Percentiles rank a stretch among this genome's conserved stretches.
Conservation (phyloP, 345 rosid species). For the Murraya paniculata region DNA sequence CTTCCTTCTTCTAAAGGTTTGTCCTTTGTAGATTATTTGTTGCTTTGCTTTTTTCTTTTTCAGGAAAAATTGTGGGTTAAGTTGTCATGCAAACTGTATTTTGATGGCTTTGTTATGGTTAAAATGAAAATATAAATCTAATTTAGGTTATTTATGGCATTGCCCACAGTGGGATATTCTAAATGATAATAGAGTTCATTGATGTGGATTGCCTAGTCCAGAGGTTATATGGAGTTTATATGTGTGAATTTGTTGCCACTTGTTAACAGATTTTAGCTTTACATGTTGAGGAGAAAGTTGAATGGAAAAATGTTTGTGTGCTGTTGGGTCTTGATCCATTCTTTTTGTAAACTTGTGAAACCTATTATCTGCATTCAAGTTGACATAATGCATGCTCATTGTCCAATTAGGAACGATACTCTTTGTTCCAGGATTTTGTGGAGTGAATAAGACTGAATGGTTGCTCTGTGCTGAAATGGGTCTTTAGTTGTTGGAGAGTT, state of each 20-base stretch:
- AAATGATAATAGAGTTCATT: neutral
- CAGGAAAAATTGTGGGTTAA: neutral
- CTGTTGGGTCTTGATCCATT: neutral
- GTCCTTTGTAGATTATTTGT: neutral
- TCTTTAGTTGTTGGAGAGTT: neutral
- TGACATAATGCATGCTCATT: neutral
- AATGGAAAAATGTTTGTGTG: neutral
- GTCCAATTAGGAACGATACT: neutral
- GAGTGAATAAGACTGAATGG: neutral
- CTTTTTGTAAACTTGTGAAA: neutral
- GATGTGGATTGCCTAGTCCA: neutral
- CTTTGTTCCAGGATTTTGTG: neutral
- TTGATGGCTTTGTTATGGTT: neutral
- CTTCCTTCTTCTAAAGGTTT: conserved; percentile 83
- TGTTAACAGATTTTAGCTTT: neutral
- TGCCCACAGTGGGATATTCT: neutral
- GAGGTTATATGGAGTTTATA: too few species aligned
- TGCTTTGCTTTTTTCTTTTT: neutral
- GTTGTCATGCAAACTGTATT: neutral
- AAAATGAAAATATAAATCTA: neutral
- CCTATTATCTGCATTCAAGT: neutral
- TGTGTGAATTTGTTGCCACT: neutral
- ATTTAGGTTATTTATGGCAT: neutral
- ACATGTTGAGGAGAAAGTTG: conserved; percentile 1
- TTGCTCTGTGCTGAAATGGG: neutral